Base-by-base conservation (phyloP, 371 early-diverging fungal species). In the Actinomortierella wolfii region DNA sequence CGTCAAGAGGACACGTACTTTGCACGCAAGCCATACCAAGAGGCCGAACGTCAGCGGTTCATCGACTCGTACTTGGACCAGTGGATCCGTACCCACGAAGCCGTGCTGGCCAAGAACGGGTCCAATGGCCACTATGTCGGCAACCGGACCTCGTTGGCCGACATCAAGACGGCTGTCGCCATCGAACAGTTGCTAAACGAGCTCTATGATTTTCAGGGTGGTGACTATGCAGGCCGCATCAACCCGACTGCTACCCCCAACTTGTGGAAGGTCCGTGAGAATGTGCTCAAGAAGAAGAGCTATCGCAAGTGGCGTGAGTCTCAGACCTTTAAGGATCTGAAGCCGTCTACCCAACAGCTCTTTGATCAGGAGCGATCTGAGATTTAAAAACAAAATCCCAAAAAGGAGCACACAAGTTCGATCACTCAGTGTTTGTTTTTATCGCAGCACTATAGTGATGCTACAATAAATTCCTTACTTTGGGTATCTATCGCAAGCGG, bases 241-340 rank as follows among this genome's bases (percentile, higher is more conserved):
- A 51, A 50, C 11, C 34, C 59, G 0, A 44, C 43, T 2, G 25
- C 34, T 6, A 59, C 59, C 8, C 59, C 59, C 14, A 51, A 51
- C 45, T 26, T 59, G 23, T 59, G 51, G 59, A 59, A 59, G 51
- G 52, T 59, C 28, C 9, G 54, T 54, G n/a, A 41, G 23, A 53
- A 53, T 44, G 55, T 55, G 20, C 21, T 20, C 20, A 26, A 28
- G 26, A 51, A 59, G 43, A 20, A 24, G 18, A 42, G 43, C 23
- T 57, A 57, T 20, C 28, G 20, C 25, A 41, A 47, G 15, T 57
- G 49, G 48, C 29, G 47, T 9, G 24, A 17, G 21, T 49, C 57
- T 4, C 24, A 40, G n/a, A 14, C 11, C 28, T 51, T 34, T 34
- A 11, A 4, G 11, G 11, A 11, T 4, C 11, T 34, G 34, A 34